Base-by-base conservation (phyloP, 2,329 filamentous ascomycete genomes). In the Sporothrix pseudoabietina region DNA sequence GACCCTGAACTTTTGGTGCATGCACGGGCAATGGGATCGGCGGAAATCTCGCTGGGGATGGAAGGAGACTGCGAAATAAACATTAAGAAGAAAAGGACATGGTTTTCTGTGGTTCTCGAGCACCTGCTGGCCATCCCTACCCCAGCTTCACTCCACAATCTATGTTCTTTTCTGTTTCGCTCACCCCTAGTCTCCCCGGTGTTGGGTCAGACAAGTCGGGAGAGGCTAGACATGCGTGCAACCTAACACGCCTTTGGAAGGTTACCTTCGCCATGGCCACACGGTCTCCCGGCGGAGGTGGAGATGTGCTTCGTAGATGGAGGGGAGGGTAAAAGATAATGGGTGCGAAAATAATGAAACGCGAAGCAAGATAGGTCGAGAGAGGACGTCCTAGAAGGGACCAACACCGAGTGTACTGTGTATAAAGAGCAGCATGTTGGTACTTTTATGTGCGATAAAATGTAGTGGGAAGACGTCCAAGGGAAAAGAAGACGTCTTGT, bases 241-340 rank as follows among this genome's bases (percentile, higher is more conserved):
- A 63, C 39, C 39, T 47, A 30, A 30, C 61, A 66, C 39, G 61
- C 39, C 61, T 47, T 47, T 47, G 39, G 39, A 66, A 47, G 61
- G 39, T 66, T 30, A 66, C 61, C 61, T 44, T 30, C 12, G 10
- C 41, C 61, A 1, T 47, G n/a, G 63, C 44, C 41, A 68, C 41
- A 66, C 49, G 63, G 63, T 10, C 39, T 32, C n/a, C n/a, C 63
- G 22, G 63, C 14, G 41, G 41, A 49, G 63, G 12, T 49, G 41
- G 41, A 66, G 2, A 22, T 26, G 26, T 26, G 26, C 26, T 1
- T 26, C 26, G 26, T 26, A 26, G 63, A 22, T 49, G 63, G 41
- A 68, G 4, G 44, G 22, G 22, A 22, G n/a, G 39, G 12, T 8
- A 4, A 65, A 9, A 14, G 22, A n/a, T 14, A 5, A 26, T 30